Conservation (phyloP, 1,139 yeast species). For the Scheffersomyces segobiensis region DNA sequence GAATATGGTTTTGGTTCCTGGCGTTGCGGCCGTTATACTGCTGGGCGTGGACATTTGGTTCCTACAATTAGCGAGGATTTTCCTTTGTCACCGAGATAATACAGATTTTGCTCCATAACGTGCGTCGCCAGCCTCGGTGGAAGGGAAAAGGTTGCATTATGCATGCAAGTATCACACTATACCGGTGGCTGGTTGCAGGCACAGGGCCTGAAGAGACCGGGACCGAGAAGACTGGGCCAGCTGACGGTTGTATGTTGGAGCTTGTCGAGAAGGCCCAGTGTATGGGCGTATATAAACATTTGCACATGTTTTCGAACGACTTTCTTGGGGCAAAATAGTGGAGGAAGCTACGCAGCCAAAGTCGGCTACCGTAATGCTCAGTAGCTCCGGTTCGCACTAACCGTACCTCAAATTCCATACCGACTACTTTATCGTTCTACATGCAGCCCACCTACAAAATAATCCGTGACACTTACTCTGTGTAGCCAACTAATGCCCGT, state of each 20-base stretch:
- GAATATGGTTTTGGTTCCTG: neutral
- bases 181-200: neutral
- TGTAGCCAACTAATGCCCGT: neutral
- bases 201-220: neutral
- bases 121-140: neutral
- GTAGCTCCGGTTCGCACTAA: neutral
- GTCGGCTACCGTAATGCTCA: neutral
- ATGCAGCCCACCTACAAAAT: neutral
- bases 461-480: neutral
- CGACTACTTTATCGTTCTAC: neutral
- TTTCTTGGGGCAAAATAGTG: too few species aligned
- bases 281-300: too few species aligned
- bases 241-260: too few species aligned
- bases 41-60: neutral
- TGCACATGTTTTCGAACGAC: too few species aligned
- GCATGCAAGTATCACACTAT: neutral
- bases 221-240: too few species aligned
- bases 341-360: too few species aligned
- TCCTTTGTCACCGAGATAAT: too few species aligned
- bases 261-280: too few species aligned
- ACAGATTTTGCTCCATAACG: neutral
- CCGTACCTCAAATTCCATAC: neutral
- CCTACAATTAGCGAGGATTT: neutral
- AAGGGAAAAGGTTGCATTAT: neutral
- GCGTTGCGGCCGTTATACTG: neutral